These are phyloP conservation scores for Pseudocercospora macadamiae DNA, from an alignment of 2,329 filamentous ascomycete species.

Conservation along the genomic window DNA sequence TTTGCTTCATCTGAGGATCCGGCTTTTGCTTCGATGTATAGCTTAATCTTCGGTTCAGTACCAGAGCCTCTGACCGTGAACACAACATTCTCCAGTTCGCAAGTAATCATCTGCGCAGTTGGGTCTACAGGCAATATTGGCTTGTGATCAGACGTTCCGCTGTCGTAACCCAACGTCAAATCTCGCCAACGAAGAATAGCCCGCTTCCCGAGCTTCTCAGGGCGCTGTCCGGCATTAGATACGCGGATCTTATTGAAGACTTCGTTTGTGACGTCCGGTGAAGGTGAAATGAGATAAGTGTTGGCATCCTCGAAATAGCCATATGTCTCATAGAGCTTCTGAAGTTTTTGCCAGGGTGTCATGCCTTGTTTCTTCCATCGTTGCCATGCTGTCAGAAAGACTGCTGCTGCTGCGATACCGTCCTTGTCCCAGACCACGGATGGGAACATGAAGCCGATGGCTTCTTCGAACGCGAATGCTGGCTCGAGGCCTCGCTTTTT, in stretches of 20 bases:
- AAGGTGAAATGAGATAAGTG: conserved; percentile 64
- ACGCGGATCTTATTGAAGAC: conserved; percentile 60
- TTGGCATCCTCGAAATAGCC: conserved; percentile 67
- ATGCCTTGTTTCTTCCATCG: conserved; percentile 56
- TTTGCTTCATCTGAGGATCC: conserved; percentile 47
- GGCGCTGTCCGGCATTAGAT: conserved; percentile 33
- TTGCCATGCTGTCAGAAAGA: conserved; percentile 60
- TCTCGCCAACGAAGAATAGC: conserved; percentile 63
- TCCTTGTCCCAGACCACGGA: conserved; percentile 67
- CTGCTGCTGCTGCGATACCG: conserved; percentile 61
- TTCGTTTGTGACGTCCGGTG: conserved; percentile 53
- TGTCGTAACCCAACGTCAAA: conserved; percentile 64
- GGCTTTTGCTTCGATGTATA: conserved; percentile 56
- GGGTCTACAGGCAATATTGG: conserved; percentile 61
- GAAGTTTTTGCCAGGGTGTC: conserved; percentile 61
- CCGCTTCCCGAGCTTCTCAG: conserved; percentile 50
- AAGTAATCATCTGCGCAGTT: conserved; percentile 66
- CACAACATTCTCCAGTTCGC: conserved; percentile 59
- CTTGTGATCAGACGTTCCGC: conserved; percentile 53
- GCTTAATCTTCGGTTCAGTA: conserved; percentile 69
- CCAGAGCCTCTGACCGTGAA: conserved; percentile 65
- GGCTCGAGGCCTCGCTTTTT: conserved; percentile 54
- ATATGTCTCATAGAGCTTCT: conserved; percentile 59
- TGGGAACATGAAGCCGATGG: conserved; percentile 68
- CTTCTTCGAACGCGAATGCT: conserved; percentile 66